Conservation (phyloP, 495 filamentous ascomycete species). For the Daldinia loculata region DNA sequence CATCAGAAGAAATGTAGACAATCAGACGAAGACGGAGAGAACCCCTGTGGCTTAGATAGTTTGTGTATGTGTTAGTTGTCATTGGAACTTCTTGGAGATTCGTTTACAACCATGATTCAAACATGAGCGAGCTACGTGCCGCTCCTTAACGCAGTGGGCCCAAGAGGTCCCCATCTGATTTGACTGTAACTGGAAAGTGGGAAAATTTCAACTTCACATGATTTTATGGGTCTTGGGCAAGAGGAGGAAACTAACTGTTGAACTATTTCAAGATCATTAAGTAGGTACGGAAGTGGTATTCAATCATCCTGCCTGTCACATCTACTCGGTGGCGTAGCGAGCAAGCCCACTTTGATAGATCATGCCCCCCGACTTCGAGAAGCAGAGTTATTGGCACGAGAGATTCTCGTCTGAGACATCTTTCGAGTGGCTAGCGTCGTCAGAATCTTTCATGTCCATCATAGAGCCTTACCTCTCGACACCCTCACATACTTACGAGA, state of each 20-base stretch:
- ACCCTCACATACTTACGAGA: constrained; percentile 2
- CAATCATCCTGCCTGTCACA: background rate
- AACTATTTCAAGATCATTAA: background rate
- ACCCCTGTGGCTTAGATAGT: too few species aligned
- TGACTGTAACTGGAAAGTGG: background rate
- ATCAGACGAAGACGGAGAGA: too few species aligned
- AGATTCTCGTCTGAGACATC: constrained; percentile 49
- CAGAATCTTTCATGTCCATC: constrained; percentile 46
- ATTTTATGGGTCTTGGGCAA: background rate
- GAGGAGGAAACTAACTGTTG: background rate
- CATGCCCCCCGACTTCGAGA: constrained; percentile 48
- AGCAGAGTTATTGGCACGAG: constrained; percentile 53
- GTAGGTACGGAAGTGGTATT: background rate
- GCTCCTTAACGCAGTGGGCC: background rate
- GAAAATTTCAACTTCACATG: background rate
- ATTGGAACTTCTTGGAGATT: too few species aligned
- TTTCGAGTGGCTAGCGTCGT: constrained; percentile 55
- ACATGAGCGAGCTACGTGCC: too few species aligned
- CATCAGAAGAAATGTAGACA: too few species aligned
- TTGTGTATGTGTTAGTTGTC: too few species aligned
- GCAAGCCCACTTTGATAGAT: background rate
- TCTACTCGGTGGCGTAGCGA: background rate
- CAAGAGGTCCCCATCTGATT: background rate
- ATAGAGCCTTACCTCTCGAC: constrained; percentile 43
- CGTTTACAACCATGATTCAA: too few species aligned